Evolutionary conservation across 768 basidiomycete genomes (phyloP).

Genomic region (Sporobolomyces pararoseus): DNA sequence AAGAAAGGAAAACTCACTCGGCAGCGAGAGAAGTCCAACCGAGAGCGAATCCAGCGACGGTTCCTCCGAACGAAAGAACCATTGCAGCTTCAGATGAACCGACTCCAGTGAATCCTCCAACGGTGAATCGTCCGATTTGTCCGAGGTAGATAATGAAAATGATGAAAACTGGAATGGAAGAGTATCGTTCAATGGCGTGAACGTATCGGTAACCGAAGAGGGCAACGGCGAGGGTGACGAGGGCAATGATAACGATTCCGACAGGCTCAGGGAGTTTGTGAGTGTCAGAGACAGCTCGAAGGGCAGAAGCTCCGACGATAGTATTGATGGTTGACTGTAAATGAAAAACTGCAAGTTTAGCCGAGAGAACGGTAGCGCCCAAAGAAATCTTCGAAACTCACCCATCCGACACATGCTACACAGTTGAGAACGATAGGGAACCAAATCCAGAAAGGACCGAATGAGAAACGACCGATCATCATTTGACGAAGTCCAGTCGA

Average conservation of each 20-base stretch:
- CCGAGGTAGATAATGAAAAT: conserved; percentile 49
- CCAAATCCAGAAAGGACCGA: conserved; percentile 46
- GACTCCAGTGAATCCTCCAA: conserved; percentile 30
- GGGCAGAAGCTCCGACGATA: conserved; percentile 47
- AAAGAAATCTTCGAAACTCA: conserved; percentile 23
- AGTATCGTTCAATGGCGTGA: conserved; percentile 53
- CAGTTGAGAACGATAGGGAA: conserved; percentile 51
- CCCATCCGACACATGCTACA: conserved; percentile 37
- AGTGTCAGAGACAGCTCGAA: conserved; percentile 40
- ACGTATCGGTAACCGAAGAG: conserved; percentile 52
- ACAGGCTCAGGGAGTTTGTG: conserved; percentile 51
- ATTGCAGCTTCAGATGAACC: conserved; percentile 49
- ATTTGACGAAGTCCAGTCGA: conserved; percentile 54
- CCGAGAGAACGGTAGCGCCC: too few species aligned
- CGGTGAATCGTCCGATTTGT: conserved; percentile 28
- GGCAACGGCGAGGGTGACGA: conserved; percentile 51
- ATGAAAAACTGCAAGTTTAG: neutral
- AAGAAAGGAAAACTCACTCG: conserved; percentile 33
- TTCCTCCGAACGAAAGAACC: conserved; percentile 52
- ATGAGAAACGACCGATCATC: conserved; percentile 53
- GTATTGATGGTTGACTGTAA: conserved; percentile 47
- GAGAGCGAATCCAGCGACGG: conserved; percentile 50
- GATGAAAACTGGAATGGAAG: conserved; percentile 53
- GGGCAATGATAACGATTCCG: conserved; percentile 54
- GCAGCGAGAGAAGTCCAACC: conserved; percentile 53